These are phyloP conservation scores for Adansonia gregorii DNA, from an alignment of 441 rosid genomes.

Conservation along the genomic window DNA sequence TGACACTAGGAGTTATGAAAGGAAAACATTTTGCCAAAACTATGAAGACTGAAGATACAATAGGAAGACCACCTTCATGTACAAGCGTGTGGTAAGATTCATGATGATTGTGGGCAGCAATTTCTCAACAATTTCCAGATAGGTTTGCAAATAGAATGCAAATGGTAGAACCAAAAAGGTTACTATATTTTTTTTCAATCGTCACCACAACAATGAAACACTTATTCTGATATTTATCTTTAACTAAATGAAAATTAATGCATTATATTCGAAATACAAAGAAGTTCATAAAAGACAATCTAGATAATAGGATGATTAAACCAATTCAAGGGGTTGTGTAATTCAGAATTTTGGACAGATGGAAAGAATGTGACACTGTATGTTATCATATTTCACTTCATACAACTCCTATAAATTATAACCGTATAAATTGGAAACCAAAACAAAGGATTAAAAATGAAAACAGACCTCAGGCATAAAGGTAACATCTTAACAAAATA, in stretches of 20 bases:
- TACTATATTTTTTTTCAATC: not conserved
- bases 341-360: not conserved
- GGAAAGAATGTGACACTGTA: not conserved
- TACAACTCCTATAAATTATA: not conserved
- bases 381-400: slow-evolving; percentile 13
- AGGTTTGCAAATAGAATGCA: not conserved
- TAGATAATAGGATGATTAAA: not conserved
- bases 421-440: not conserved
- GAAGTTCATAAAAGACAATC: slow-evolving; percentile 14
- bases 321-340: not conserved
- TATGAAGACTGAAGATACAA: not conserved
- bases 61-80: not conserved
- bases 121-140: slow-evolving; percentile 9
- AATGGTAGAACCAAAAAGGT: not conserved
- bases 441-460: not conserved
- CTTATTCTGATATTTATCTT: slow-evolving; percentile 17
- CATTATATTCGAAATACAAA: slow-evolving; percentile 1
- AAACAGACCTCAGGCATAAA: slow-evolving; percentile 16
- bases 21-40: not conserved
- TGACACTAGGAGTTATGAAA: not conserved
- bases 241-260: not conserved
- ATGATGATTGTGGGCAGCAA: not conserved
- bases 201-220: not conserved
- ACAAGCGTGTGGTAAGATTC: slow-evolving; percentile 14
- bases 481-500: slow-evolving; percentile 10